Percentiles rank a stretch among this genome's conserved stretches.
Conservation (phyloP, 441 rosid species). For the Croton setiger region DNA sequence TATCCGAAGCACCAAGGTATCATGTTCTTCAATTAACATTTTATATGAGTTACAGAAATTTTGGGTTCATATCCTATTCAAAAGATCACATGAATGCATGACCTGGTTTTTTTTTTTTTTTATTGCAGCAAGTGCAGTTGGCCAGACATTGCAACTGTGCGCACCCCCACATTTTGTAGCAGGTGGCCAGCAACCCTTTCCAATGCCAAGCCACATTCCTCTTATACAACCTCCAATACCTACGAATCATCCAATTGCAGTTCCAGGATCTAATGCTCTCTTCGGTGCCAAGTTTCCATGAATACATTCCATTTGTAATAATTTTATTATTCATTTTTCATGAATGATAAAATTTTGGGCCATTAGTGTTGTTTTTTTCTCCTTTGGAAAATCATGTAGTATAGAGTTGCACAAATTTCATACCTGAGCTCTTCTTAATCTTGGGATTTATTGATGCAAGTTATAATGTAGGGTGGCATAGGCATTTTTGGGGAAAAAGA, state of each 20-base stretch:
- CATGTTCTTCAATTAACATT: not conserved
- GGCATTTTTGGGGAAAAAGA: not conserved
- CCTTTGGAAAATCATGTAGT: constrained; percentile 13
- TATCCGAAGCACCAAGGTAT: constrained; percentile 82
- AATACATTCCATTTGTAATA: constrained; percentile 8
- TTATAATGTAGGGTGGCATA: constrained; percentile 2
- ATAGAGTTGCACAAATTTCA: not conserved
- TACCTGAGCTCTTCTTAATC: constrained; percentile 1
- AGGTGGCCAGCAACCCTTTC: constrained; percentile 47
- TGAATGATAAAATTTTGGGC: constrained; percentile 31
- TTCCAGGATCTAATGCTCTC: constrained; percentile 49
- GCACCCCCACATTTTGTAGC: constrained; percentile 45
- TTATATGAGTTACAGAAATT: not conserved
- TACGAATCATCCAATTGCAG: constrained; percentile 32
- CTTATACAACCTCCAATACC: constrained; percentile 56
- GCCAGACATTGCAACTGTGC: constrained; percentile 47
- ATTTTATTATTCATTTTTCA: constrained; percentile 17
- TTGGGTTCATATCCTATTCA: not conserved
- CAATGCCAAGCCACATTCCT: constrained; percentile 46
- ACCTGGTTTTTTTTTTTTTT: not conserved
- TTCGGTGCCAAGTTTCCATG: constrained; percentile 51
- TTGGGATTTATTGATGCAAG: not conserved
- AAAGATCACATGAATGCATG: not conserved
- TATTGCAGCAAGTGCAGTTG: constrained; percentile 45
- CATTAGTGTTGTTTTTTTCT: constrained; percentile 7